phyloP scores from a whole-genome alignment of 495 filamentous ascomycete species.

The Penicillium silybi region DNA sequence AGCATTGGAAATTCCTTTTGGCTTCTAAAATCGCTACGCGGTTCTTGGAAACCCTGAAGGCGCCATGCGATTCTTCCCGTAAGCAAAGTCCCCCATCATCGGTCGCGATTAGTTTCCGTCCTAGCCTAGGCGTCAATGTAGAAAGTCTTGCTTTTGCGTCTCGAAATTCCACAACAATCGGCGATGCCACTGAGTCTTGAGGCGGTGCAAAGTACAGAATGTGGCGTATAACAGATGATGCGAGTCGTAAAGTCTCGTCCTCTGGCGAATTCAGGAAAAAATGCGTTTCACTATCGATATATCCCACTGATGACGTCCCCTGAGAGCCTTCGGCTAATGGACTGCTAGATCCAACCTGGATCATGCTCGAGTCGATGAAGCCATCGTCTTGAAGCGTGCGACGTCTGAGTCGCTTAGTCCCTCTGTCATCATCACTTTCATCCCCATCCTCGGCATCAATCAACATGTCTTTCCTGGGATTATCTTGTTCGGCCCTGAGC shows the following conservation, averaged over 20 bases:
- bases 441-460: slow-evolving; percentile 1
- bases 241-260: slow-evolving; percentile 18
- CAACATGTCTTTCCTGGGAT: background rate
- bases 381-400: slow-evolving; percentile 1
- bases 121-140: background rate
- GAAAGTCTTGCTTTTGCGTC: slow-evolving; percentile 16
- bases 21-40: slow-evolving; percentile 16
- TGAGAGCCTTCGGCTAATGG: slow-evolving; percentile 4
- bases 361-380: slow-evolving; percentile 7
- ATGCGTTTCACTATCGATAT: slow-evolving; percentile 12
- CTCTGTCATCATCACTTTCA: slow-evolving; percentile 14
- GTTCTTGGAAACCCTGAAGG: slow-evolving; percentile 3
- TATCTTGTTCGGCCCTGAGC: slow-evolving; percentile 8
- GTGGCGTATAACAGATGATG: slow-evolving; percentile 19
- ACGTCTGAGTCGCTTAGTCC: slow-evolving; percentile 6
- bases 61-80: slow-evolving; percentile 1
- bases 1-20: slow-evolving; percentile 16
- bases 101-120: slow-evolving; percentile 6
- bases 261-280: background rate
- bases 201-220: slow-evolving; percentile 17
- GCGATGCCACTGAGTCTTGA: slow-evolving; percentile 1
- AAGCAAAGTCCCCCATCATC: slow-evolving; percentile 16
- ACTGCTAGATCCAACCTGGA: slow-evolving; percentile 17
- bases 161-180: slow-evolving; percentile 17
- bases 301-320: slow-evolving; percentile 9